Evolutionary conservation across 306 rosid species (phyloP).

Genomic region (Castanospermum australe): DNA sequence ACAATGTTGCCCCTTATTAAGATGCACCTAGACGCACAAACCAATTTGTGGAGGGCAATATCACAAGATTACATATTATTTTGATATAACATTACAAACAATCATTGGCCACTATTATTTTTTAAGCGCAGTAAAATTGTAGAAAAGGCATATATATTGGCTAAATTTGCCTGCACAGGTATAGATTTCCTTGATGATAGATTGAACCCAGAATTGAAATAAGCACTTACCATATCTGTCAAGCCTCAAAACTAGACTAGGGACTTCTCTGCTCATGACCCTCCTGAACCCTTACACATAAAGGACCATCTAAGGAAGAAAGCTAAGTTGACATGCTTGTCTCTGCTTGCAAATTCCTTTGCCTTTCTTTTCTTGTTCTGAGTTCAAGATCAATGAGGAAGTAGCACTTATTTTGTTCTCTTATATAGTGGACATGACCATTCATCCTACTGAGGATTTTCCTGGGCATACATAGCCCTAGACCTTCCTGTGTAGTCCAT

Average conservation of each 20-base stretch:
- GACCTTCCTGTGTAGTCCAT: conserved; percentile 71
- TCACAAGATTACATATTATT: not conserved
- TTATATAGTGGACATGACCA: conserved; percentile 59
- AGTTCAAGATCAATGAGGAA: conserved; percentile 67
- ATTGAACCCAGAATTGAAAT: not conserved
- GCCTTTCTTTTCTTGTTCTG: conserved; percentile 43
- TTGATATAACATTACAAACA: not conserved
- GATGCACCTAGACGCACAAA: not conserved
- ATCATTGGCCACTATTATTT: not conserved
- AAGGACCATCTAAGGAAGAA: not conserved
- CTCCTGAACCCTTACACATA: not conserved
- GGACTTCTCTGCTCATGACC: conserved; percentile 11
- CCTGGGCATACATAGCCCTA: conserved; percentile 61
- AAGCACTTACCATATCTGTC: not conserved
- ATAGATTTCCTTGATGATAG: not conserved
- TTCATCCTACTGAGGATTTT: conserved; percentile 73
- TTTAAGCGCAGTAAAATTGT: not conserved
- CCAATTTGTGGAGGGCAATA: not conserved
- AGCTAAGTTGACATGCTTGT: conserved; percentile 25
- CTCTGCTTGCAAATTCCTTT: conserved; percentile 25
- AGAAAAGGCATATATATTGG: not conserved
- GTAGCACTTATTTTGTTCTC: conserved; percentile 62
- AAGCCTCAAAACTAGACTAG: conserved; percentile 16
- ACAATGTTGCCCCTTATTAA: not conserved
- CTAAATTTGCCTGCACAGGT: not conserved